Base-by-base conservation (phyloP, 805 yeast genomes). In the Cyberlindnera mrakii region DNA sequence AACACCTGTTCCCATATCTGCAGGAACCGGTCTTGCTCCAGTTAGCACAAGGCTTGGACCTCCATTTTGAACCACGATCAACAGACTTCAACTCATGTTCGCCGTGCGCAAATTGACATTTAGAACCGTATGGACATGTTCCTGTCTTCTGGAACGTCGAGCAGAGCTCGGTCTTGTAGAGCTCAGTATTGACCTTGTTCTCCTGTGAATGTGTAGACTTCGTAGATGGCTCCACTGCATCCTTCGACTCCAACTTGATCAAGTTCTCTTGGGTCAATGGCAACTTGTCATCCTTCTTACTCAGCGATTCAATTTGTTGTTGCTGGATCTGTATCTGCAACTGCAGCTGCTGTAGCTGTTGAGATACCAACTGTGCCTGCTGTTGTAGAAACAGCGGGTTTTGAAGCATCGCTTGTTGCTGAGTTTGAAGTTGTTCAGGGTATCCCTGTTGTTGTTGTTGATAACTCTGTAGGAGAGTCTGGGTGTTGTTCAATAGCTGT, bases 81-180 rank as follows among this genome's bases (percentile, higher is more conserved):
- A 87, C 80, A 11, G 64, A 53, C 62, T 86, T 86, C 54, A 89
- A 68, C 62, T 89, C 96, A 42, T 74, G 66, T 33, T 75, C 71
- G 16, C 97, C 96, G 59, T 89, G 97, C 6, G 96, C 96, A 72
- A 89, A 89, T 66, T 89, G 96, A 63, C 97, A 89, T 67, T 89
- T 89, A 51, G 76, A 74, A 2, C 95, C 96, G 60, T 89, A 89
- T 14, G 95, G 96, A 62, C 97, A 89, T 40, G 62, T 57, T 19
- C 85, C 85, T 50, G 78, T 74, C 54, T 76, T 78, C 58, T 79
- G 76, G 60, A 73, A 89, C 20, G 90, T 82, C 33, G 81, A 83
- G 63, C 97, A 89, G 43, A 90, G 71, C 63, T 89, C 97, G 0
- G 97, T 90, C 66, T 89, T 89, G 75, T 87, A 89, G 33, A 89